Percentiles rank a stretch among this genome's conserved stretches.
phyloP scores from a whole-genome alignment of 116 monocot genomes.

The Zostera marina region DNA sequence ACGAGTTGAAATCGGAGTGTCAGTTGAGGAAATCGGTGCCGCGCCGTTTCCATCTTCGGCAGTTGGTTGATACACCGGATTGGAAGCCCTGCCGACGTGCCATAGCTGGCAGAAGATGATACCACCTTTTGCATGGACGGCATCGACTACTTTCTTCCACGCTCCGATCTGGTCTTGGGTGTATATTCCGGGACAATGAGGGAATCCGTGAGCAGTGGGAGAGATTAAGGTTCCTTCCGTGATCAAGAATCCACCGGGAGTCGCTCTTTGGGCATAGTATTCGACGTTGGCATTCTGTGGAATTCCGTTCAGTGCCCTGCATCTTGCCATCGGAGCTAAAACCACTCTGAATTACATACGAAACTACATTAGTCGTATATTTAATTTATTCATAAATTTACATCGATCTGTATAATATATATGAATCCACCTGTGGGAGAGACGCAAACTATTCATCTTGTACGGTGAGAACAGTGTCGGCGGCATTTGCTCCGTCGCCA shows the following conservation, averaged over 20 bases:
- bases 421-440: slow-evolving; percentile 67
- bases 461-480: slow-evolving; percentile 59
- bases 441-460: slow-evolving; percentile 58
- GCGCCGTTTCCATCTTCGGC: slow-evolving; percentile 44
- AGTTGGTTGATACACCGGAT: slow-evolving; percentile 44
- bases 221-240: slow-evolving; percentile 74
- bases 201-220: slow-evolving; percentile 72
- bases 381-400: background rate
- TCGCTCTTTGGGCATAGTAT: slow-evolving; percentile 78
- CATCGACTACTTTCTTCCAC: slow-evolving; percentile 95
- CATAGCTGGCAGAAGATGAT: slow-evolving; percentile 94
- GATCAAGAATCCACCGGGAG: slow-evolving; percentile 70
- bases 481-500: no score
- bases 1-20: slow-evolving; percentile 56
- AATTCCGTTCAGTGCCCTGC: slow-evolving; percentile 60
- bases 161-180: slow-evolving; percentile 61
- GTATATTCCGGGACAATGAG: slow-evolving; percentile 89
- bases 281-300: slow-evolving; percentile 41
- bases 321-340: slow-evolving; percentile 93
- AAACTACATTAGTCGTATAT: background rate
- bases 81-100: slow-evolving; percentile 96
- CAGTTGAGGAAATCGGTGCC: slow-evolving; percentile 76
- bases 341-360: slow-evolving; percentile 33
- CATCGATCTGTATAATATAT: no score
- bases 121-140: slow-evolving; percentile 80